Evolutionary conservation across 306 rosid genomes (phyloP), one percentile per base, ranked within the genome.

Genomic region (Leucaena leucocephala): DNA sequence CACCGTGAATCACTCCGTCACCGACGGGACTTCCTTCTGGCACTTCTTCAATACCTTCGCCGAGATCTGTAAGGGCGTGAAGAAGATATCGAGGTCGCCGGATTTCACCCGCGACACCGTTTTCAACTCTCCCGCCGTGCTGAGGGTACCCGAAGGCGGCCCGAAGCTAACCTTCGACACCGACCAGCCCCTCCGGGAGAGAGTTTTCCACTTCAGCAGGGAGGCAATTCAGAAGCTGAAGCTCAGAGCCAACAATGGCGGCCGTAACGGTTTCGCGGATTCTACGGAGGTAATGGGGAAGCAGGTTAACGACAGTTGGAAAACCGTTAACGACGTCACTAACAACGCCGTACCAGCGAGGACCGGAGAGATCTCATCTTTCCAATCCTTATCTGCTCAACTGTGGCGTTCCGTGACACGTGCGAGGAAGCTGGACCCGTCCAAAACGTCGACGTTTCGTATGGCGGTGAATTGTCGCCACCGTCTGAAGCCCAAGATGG

Each of bases 391-490:
- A 8, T 76, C 88, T 38, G 98, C 97, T 10, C 98, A 91, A 84
- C 79, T 94, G 3, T 94, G 98, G 98, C 87, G 98, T 0, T 86
- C 96, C 3, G 96, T 94, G 81, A 94, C 97, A 38, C 97, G 92
- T 45, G 97, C 86, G 5, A 84, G 98, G 75, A 87, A 84, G 4
- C 39, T 94, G 8, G 86, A 83, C 4, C 38, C 33, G 0, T 2
- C 83, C 0, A 91, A 89, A 83, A 82, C 84, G 82, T 89, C 96
- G 85, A 94, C 96, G 83, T 91, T 94, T 58, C 87, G 98, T 0
- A 94, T 94, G 98, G 98, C 98, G 0, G 98, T 94, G 81, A 94
- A 94, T 72, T 94, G 96, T 80, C 96, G 98, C 27, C 98, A 87
- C 83, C 81, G 98, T 2, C 75, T 94, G 45, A 66, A 77, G 35